phyloP scores from a whole-genome alignment of 129 eudicot genomes.

The Pulicaria dysenterica region DNA sequence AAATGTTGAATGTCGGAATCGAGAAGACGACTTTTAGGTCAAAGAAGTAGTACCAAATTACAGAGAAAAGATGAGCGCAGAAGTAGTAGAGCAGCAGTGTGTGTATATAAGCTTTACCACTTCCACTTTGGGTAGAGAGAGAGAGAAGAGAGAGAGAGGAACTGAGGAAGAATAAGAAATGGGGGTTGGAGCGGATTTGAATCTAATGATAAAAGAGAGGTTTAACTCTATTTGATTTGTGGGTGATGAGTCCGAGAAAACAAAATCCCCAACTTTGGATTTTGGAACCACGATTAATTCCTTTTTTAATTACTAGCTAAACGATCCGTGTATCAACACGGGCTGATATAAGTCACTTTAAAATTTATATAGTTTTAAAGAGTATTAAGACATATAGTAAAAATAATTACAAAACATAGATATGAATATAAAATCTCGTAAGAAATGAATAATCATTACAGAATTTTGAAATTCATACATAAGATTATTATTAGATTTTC shows the following conservation, averaged over 20 bases:
- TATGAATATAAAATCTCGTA: too few relatives aligned
- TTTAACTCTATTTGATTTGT: slow-evolving; percentile 55
- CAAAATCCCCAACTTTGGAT: slow-evolving; percentile 29
- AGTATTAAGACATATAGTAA: too few relatives aligned
- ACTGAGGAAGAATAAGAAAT: neutral
- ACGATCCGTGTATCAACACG: too few relatives aligned
- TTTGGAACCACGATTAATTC: neutral
- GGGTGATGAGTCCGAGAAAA: slow-evolving; percentile 59
- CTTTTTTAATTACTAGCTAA: neutral
- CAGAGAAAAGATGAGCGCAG: neutral
- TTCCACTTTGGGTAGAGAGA: slow-evolving; percentile 1
- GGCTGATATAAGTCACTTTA: too few relatives aligned
- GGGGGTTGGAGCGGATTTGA: slow-evolving; percentile 56
- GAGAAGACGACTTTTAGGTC: slow-evolving; percentile 20
- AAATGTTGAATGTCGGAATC: slow-evolving; percentile 7
- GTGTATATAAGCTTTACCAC: neutral
- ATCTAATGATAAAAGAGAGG: slow-evolving; percentile 43
- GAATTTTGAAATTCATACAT: too few relatives aligned
- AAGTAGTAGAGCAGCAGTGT: neutral
- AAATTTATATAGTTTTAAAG: too few relatives aligned
- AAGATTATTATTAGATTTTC: too few relatives aligned
- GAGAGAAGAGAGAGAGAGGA: slow-evolving; percentile 18
- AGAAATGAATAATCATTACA: too few relatives aligned
- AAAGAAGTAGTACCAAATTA: neutral
- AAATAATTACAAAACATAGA: too few relatives aligned